Conservation (phyloP, 169 alveolate genomes). For the Pseudocohnilembus persalinus region DNA sequence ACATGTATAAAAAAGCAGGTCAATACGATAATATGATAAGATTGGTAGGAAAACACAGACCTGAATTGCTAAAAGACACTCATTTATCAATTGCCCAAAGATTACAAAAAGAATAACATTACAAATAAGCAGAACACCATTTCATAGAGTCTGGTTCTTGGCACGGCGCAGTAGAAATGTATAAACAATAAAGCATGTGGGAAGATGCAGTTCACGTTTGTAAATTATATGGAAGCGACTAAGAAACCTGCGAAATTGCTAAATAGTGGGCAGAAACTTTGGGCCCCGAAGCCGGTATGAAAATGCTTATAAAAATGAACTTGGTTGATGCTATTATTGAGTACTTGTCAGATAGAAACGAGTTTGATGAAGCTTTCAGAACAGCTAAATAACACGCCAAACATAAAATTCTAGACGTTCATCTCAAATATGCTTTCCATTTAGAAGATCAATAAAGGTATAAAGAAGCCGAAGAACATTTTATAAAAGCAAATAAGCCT, state of each 20-base stretch:
- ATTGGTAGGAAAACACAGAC: conserved; percentile 82
- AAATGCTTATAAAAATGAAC: conserved; percentile 76
- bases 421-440: conserved; percentile 85
- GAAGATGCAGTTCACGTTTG: conserved; percentile 93
- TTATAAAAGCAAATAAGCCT: conserved; percentile 88
- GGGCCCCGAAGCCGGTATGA: conserved; percentile 72
- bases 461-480: conserved; percentile 91
- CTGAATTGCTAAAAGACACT: conserved; percentile 86
- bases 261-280: conserved; percentile 86
- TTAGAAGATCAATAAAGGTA: conserved; percentile 88
- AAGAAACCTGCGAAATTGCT: conserved; percentile 89
- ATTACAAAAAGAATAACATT: conserved; percentile 85
- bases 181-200: conserved; percentile 86
- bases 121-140: conserved; percentile 88
- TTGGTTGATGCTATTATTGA: conserved; percentile 89
- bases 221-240: conserved; percentile 89
- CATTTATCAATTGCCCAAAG: conserved; percentile 88
- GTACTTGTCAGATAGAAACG: conserved; percentile 84
- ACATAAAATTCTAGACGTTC: conserved; percentile 89
- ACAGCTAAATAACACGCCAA: conserved; percentile 85
- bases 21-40: conserved; percentile 87
- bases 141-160: conserved; percentile 88
- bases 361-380: conserved; percentile 90
- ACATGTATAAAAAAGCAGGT: conserved; percentile 87
- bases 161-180: conserved; percentile 92